Evolutionary conservation across 352 stramenopile species (phyloP).

Genomic region (Phytophthora ramorum): DNA sequence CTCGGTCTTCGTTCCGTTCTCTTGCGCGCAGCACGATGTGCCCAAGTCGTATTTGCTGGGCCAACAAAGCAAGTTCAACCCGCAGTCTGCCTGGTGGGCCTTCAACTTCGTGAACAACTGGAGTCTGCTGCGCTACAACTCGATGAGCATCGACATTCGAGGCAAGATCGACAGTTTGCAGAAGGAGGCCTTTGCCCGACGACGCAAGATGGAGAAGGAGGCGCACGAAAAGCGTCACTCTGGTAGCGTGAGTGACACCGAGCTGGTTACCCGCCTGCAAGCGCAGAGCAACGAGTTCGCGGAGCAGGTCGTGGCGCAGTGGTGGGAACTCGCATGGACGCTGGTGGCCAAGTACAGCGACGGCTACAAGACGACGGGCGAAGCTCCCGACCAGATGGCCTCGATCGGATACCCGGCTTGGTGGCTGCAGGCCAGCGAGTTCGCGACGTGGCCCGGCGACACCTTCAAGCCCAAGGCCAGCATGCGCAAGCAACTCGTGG

Average conservation of each 20-base stretch:
- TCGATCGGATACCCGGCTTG: constrained; percentile 68
- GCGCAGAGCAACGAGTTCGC: too few relatives aligned
- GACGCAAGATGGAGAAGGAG: too few relatives aligned
- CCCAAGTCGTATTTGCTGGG: constrained; percentile 67
- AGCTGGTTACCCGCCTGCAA: too few relatives aligned
- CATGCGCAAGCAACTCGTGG: constrained; percentile 53
- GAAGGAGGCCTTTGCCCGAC: constrained; percentile 43
- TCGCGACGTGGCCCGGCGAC: constrained; percentile 70
- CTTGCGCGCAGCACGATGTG: constrained; percentile 53
- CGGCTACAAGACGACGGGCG: constrained; percentile 74
- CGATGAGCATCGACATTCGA: constrained; percentile 68
- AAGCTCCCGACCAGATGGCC: constrained; percentile 48
- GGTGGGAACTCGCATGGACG: too few relatives aligned
- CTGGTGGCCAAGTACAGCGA: too few relatives aligned
- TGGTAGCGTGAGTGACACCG: too few relatives aligned
- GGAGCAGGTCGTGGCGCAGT: too few relatives aligned
- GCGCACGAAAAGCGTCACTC: too few relatives aligned
- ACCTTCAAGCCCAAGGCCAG: constrained; percentile 61
- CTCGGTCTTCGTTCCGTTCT: constrained; percentile 81
- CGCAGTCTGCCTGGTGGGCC: constrained; percentile 80
- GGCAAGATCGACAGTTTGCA: constrained; percentile 47
- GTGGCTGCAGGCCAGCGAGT: constrained; percentile 69
- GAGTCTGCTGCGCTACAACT: constrained; percentile 78
- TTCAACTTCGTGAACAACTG: constrained; percentile 92
- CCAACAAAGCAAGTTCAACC: constrained; percentile 74